A percentile compares a stretch with the other conserved stretches of the same genome.
Conservation (phyloP, 2,329 filamentous ascomycete species). For the Neopestalotiopsis clavispora region DNA sequence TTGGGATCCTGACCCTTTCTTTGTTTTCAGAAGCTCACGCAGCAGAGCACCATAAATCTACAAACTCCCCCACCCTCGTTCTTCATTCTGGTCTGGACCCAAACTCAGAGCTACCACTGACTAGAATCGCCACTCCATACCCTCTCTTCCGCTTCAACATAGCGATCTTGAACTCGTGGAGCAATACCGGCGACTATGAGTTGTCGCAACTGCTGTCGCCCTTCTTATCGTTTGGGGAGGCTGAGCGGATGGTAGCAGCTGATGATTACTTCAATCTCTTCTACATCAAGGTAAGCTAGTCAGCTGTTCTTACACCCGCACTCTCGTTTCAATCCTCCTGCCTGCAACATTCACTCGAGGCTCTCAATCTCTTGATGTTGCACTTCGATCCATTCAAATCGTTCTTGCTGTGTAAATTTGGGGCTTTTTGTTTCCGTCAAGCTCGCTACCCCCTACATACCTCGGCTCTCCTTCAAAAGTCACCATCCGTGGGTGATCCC, state of each 20-base stretch:
- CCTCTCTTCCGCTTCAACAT: background rate
- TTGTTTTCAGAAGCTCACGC: background rate
- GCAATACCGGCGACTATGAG: conserved; percentile 7
- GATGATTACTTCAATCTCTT: background rate
- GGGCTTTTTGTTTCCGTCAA: no score
- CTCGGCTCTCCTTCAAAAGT: no score
- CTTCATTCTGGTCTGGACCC: background rate
- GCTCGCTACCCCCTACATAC: no score
- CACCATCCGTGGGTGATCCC: background rate
- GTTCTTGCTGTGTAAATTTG: no score
- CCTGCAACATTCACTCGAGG: no score
- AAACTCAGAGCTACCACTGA: background rate
- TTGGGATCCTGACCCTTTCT: background rate
- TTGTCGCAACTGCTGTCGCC: conserved; percentile 1
- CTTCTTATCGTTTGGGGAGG: background rate
- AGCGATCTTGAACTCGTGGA: background rate
- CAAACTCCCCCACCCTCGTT: no score
- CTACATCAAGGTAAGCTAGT: background rate
- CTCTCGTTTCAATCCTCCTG: no score
- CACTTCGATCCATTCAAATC: no score
- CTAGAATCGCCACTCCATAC: background rate
- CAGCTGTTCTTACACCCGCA: background rate
- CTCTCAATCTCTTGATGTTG: no score
- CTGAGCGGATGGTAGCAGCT: background rate
- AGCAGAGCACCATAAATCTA: background rate